Conservation (phyloP, 306 rosid species). For the Malus sieversii region DNA sequence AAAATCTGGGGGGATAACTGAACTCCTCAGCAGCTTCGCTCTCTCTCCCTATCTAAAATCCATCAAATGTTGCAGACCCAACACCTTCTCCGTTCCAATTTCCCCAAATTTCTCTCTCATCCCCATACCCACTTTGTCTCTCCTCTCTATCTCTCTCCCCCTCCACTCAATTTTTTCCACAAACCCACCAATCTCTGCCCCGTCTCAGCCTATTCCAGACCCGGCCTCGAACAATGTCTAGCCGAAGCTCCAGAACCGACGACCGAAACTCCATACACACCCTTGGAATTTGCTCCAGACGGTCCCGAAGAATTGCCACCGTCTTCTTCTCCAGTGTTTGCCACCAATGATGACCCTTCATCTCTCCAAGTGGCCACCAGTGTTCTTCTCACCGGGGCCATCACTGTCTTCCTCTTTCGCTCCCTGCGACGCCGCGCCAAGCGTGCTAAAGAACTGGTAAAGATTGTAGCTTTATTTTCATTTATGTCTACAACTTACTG, state of each 20-base stretch:
- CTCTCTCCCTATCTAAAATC: not conserved
- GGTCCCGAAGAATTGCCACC: constrained; percentile 68
- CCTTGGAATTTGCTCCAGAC: constrained; percentile 12
- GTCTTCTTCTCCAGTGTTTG: constrained; percentile 54
- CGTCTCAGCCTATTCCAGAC: constrained; percentile 26
- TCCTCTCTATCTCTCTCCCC: not conserved
- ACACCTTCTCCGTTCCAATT: constrained; percentile 32
- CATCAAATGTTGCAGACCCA: constrained; percentile 50
- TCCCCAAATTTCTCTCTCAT: constrained; percentile 18
- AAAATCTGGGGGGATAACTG: not conserved
- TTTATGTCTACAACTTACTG: not conserved
- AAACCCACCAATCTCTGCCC: constrained; percentile 37
- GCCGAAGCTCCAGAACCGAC: constrained; percentile 37
- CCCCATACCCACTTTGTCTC: constrained; percentile 15
- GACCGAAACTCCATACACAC: not conserved
- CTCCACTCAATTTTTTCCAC: constrained; percentile 21
- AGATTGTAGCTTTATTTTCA: not conserved
- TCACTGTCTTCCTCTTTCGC: constrained; percentile 77
- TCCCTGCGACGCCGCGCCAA: constrained; percentile 82
- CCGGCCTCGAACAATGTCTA: constrained; percentile 28
- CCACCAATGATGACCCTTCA: constrained; percentile 70
- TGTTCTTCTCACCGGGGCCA: constrained; percentile 80
- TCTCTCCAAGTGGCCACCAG: constrained; percentile 74
- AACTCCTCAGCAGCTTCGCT: not conserved
- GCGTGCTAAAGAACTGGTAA: constrained; percentile 75